These are phyloP conservation scores for Pichia sp. DNA, from an alignment of 1,139 yeast species.

Conservation along the genomic window DNA sequence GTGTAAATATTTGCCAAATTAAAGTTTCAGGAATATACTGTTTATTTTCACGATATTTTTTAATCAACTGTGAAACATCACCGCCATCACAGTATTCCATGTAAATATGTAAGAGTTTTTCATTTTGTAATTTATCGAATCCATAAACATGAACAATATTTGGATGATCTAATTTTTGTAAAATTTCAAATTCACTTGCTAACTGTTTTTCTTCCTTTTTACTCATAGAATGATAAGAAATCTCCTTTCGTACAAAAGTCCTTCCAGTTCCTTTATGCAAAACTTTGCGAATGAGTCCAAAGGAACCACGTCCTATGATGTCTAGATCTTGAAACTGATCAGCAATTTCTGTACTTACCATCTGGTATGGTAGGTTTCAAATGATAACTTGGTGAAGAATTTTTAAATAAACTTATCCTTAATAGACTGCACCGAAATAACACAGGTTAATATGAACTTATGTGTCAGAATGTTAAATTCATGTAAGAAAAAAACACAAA, in stretches of 20 bases:
- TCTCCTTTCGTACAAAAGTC: constrained; percentile 80
- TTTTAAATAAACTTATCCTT: no score
- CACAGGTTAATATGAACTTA: no score
- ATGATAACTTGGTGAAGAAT: no score
- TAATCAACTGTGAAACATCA: constrained; percentile 72
- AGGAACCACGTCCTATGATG: constrained; percentile 91
- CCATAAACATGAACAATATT: constrained; percentile 87
- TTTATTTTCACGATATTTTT: constrained; percentile 56
- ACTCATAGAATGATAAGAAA: constrained; percentile 86
- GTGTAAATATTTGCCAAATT: constrained; percentile 87
- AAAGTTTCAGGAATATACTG: constrained; percentile 79
- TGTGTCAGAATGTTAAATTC: no score
- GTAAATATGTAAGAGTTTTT: constrained; percentile 73
- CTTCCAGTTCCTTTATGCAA: constrained; percentile 40
- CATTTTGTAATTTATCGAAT: constrained; percentile 73
- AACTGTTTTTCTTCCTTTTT: constrained; percentile 82
- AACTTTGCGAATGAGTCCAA: constrained; percentile 89
- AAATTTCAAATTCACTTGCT: constrained; percentile 81
- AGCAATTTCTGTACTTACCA: constrained; percentile 8
- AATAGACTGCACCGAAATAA: no score
- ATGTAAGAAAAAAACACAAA: neutral
- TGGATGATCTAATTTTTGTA: constrained; percentile 77
- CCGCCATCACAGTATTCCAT: constrained; percentile 99
- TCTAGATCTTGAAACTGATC: constrained; percentile 45
- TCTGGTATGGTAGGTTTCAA: no score